These are phyloP conservation scores for Chlamydomonas asymmetrica DNA, from an alignment of 139 green algal genomes.

Conservation along the genomic window DNA sequence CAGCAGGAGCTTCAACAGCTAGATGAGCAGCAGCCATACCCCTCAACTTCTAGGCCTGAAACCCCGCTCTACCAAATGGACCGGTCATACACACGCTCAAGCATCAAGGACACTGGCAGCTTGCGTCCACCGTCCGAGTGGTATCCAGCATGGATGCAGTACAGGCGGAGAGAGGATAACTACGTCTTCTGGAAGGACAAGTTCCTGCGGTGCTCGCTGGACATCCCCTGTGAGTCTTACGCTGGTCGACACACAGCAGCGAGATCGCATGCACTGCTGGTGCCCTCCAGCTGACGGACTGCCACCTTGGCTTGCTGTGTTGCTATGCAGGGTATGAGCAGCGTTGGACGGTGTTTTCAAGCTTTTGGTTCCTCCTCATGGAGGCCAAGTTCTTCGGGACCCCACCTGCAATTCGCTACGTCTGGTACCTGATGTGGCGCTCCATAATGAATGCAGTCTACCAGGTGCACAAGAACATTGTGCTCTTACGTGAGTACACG, in stretches of 20 bases:
- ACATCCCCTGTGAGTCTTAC: slow-evolving; percentile 54
- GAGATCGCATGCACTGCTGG: too few species aligned
- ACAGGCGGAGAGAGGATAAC: slow-evolving; percentile 54
- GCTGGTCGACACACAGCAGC: too few species aligned
- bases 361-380: slow-evolving; percentile 55
- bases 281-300: too few species aligned
- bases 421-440: slow-evolving; percentile 41
- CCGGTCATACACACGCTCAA: slow-evolving; percentile 18
- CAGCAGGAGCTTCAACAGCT: too few species aligned
- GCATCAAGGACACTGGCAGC: slow-evolving; percentile 42
- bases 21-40: too few species aligned
- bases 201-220: slow-evolving; percentile 48
- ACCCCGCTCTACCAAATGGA: too few species aligned
- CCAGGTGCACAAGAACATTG: slow-evolving; percentile 51
- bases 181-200: slow-evolving; percentile 68
- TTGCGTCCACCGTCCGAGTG: slow-evolving; percentile 47
- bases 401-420: slow-evolving; percentile 49
- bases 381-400: slow-evolving; percentile 36
- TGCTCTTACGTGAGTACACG: slow-evolving; percentile 65
- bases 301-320: too few species aligned
- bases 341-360: slow-evolving; percentile 63
- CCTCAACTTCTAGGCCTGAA: too few species aligned
- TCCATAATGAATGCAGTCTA: slow-evolving; percentile 41
- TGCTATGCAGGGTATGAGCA: slow-evolving; percentile 56
- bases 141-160: slow-evolving; percentile 64